Evolutionary conservation across 1,139 yeast species (phyloP).

Genomic region (Geotrichum candidum): DNA sequence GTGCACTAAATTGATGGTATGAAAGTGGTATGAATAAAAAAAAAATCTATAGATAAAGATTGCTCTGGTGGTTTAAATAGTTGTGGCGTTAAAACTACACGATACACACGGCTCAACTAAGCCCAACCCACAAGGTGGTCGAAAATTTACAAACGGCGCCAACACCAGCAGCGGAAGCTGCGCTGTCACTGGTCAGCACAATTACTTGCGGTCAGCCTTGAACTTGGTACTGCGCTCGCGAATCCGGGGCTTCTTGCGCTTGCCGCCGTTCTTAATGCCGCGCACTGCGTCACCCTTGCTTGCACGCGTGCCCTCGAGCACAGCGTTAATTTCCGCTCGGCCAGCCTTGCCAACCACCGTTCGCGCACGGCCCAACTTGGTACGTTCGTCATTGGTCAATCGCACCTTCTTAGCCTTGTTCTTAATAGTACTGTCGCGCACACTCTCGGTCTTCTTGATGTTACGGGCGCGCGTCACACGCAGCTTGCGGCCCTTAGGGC

Average conservation of each 20-base stretch:
- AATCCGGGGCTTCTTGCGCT: constrained; percentile 53
- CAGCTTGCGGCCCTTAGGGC: constrained; percentile 52
- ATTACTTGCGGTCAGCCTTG: constrained; percentile 30
- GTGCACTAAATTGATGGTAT: not conserved
- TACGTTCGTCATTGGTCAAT: constrained; percentile 46
- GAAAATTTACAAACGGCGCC: not conserved
- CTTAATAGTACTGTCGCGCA: constrained; percentile 22
- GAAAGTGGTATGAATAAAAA: not conserved
- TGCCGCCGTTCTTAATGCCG: constrained; percentile 20
- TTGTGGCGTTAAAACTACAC: not conserved
- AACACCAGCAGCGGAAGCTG: not conserved
- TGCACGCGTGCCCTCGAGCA: constrained; percentile 81
- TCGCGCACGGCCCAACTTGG: constrained; percentile 75
- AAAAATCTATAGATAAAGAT: not conserved
- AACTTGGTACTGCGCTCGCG: constrained; percentile 62
- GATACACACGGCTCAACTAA: not conserved
- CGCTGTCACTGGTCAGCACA: not conserved
- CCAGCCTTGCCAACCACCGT: constrained; percentile 74
- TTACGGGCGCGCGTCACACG: constrained; percentile 76
- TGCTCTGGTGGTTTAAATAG: not conserved
- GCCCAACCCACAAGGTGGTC: not conserved
- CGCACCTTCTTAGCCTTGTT: constrained; percentile 13
- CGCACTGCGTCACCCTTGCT: constrained; percentile 53
- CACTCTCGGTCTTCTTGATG: constrained; percentile 39
- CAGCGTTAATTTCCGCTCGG: constrained; percentile 54